phyloP scores from a whole-genome alignment of 768 basidiomycete species.

The Sarcomyxa edulis region DNA sequence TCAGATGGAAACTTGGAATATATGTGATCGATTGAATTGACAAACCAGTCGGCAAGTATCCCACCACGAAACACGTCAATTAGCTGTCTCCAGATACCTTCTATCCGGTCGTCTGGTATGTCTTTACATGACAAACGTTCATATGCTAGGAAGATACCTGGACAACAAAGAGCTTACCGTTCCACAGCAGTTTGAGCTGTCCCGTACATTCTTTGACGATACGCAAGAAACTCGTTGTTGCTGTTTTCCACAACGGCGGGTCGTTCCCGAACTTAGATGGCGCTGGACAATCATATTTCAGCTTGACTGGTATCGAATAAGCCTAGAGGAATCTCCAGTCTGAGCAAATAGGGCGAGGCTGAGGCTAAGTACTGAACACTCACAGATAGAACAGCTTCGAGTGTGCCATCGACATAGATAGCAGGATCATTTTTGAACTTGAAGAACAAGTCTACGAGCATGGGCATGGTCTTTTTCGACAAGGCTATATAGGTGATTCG shows the following conservation, averaged over 20 bases:
- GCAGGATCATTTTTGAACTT: constrained; percentile 53
- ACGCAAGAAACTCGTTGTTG: constrained; percentile 72
- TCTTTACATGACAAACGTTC: constrained; percentile 24
- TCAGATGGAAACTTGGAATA: neutral
- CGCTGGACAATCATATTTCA: constrained; percentile 92
- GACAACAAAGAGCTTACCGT: constrained; percentile 26
- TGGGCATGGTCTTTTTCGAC: constrained; percentile 85
- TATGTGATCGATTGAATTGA: too few relatives aligned
- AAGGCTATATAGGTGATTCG: constrained; percentile 86
- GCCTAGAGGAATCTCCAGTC: constrained; percentile 39
- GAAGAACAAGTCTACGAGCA: constrained; percentile 72
- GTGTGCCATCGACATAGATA: constrained; percentile 76
- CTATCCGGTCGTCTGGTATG: constrained; percentile 58
- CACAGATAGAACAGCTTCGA: constrained; percentile 80
- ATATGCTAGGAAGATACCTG: neutral
- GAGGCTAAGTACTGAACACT: constrained; percentile 14
- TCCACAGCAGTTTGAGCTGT: constrained; percentile 44
- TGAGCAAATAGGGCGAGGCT: too few relatives aligned
- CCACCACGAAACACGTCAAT: constrained; percentile 79
- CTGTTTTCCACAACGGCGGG: constrained; percentile 90
- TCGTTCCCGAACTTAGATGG: constrained; percentile 88
- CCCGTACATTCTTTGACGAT: constrained; percentile 64
- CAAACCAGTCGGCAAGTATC: constrained; percentile 82
- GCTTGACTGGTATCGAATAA: constrained; percentile 84
- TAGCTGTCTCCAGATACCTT: constrained; percentile 82